Evolutionary conservation across 208 protist species (phyloP), one percentile per base, ranked within the genome.

Genomic region (Leishmania tarentolae): DNA sequence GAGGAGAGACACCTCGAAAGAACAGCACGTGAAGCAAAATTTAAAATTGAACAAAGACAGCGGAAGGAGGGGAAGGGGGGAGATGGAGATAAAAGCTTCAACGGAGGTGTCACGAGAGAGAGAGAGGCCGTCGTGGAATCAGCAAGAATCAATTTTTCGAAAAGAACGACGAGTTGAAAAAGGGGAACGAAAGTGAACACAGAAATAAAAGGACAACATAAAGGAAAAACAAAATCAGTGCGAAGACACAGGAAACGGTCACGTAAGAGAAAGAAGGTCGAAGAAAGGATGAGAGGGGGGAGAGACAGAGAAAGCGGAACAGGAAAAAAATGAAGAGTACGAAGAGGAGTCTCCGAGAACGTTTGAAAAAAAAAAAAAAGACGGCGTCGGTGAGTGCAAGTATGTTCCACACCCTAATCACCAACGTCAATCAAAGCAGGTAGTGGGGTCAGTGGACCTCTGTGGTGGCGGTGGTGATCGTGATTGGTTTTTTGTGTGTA

Each of bases 61-160:
- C 40, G 76, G 35, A 83, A 42, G 52, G 59, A 73, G 57, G 52
- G 79, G 46, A 9, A n/a, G 52, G 44, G 31, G 72, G 65, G 11
- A 56, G n/a, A 71, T 37, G 56, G 46, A 50, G 50, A 79, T 28
- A 68, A 69, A 66, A 50, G 40, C n/a, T 66, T 73, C 44, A 52
- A 50, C 40, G 31, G 31, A 11, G 72, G n/a, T 3, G 31, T 1
- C 31, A 15, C 37, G 40, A 52, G 31, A 50, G 13, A 35, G 57
- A 24, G 42, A 68, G 21, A 69, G 46, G 6, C 56, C 7, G 69
- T 37, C 44, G 69, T 28, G n/a, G 44, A 52, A 24, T 44, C 37
- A 73, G 24, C 15, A 19, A 40, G 3, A 9, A 50, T 73, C 40
- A 21, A 28, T 17, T 19, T 19, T 44, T n/a, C 28, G 44, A 73